These are phyloP conservation scores for Phytophthora sansomeana DNA, from an alignment of 352 stramenopile genomes.

Conservation along the genomic window DNA sequence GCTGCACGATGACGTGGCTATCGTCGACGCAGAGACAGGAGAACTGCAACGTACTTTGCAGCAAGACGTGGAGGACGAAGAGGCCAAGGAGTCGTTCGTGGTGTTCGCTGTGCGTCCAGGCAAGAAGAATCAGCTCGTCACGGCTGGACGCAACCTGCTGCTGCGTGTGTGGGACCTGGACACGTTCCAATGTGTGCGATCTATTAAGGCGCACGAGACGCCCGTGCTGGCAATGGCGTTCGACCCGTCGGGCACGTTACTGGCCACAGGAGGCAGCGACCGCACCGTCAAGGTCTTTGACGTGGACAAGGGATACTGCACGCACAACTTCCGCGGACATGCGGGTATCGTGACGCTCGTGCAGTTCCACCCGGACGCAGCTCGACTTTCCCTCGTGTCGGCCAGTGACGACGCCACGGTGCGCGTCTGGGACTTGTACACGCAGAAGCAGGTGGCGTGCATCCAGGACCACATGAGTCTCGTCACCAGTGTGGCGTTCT, in stretches of 20 bases:
- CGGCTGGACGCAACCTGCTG: constrained; percentile 84
- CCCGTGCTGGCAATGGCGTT: constrained; percentile 90
- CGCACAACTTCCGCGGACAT: constrained; percentile 93
- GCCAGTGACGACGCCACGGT: constrained; percentile 82
- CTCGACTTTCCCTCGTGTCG: constrained; percentile 74
- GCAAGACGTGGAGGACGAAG: constrained; percentile 77
- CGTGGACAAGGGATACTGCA: constrained; percentile 93
- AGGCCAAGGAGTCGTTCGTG: constrained; percentile 87
- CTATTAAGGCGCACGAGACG: constrained; percentile 80
- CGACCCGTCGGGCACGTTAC: constrained; percentile 91
- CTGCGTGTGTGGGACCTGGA: constrained; percentile 89
- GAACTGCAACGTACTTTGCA: constrained; percentile 80
- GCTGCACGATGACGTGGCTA: constrained; percentile 85
- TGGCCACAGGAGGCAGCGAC: constrained; percentile 97
- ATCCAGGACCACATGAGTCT: constrained; percentile 96
- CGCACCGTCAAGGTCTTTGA: constrained; percentile 96
- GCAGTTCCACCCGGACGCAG: constrained; percentile 82
- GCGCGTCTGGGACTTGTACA: constrained; percentile 87
- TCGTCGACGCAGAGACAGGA: constrained; percentile 74
- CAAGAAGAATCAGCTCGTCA: constrained; percentile 83
- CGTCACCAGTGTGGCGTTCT: constrained; percentile 94
- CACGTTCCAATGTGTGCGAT: constrained; percentile 76
- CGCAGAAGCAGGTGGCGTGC: constrained; percentile 85
- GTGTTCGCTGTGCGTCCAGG: constrained; percentile 79
- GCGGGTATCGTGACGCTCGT: constrained; percentile 89